Evolutionary conservation across 495 filamentous ascomycete species (phyloP).

Genomic region (Durotheca rogersii): DNA sequence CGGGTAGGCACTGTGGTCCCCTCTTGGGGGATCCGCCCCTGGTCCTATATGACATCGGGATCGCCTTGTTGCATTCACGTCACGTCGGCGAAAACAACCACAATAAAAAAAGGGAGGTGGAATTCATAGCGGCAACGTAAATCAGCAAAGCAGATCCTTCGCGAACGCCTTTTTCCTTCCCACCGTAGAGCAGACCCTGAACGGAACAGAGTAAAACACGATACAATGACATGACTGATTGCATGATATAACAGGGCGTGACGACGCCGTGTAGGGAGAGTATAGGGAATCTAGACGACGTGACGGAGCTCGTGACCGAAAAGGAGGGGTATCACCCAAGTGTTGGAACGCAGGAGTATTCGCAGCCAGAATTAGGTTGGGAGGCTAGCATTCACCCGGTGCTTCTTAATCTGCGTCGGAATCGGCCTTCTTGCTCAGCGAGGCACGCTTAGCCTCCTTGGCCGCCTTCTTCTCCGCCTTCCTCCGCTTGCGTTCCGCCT

Average conservation of each 20-base stretch:
- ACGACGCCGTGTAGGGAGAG: slow-evolving; percentile 26
- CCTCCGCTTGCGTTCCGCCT: slow-evolving; percentile 70
- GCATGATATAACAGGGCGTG: slow-evolving; percentile 31
- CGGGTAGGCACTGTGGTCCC: no score
- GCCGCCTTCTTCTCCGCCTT: slow-evolving; percentile 75
- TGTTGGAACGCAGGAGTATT: slow-evolving; percentile 15
- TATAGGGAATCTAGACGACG: slow-evolving; percentile 26
- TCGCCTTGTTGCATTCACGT: no score
- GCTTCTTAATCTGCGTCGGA: slow-evolving; percentile 37
- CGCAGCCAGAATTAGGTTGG: slow-evolving; percentile 1
- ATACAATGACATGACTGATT: no score
- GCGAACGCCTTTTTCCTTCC: slow-evolving; percentile 31
- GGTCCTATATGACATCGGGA: no score
- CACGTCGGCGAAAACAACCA: no score
- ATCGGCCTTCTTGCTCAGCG: slow-evolving; percentile 34
- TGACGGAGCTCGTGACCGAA: slow-evolving; percentile 26
- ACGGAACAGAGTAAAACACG: no score
- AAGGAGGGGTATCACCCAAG: slow-evolving; percentile 37
- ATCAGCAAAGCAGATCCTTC: no score
- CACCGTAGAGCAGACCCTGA: slow-evolving; percentile 21
- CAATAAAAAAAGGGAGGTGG: neutral
- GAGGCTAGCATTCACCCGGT: slow-evolving; percentile 1
- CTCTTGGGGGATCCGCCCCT: no score
- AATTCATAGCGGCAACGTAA: neutral
- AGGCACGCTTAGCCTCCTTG: slow-evolving; percentile 54